A percentile compares a stretch with the other conserved stretches of the same genome.
phyloP scores from a whole-genome alignment of 331 rosid genomes.

The Rhamnella rubrinervis region DNA sequence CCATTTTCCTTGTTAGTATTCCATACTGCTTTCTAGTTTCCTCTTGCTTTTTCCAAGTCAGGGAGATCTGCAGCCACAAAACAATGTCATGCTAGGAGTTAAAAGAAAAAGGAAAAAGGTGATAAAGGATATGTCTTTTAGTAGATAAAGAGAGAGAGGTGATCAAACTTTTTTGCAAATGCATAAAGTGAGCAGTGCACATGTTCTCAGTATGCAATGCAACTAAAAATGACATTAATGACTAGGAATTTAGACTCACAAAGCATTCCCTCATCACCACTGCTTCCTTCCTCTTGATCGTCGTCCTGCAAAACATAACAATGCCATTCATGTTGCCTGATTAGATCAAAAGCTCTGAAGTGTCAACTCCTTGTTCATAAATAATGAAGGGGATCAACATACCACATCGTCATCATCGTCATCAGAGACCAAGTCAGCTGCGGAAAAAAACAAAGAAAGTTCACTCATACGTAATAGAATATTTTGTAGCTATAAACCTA shows the following conservation, averaged over 20 bases:
- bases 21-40: conserved; percentile 26
- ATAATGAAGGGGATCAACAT: conserved; percentile 15
- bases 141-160: not conserved
- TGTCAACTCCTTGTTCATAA: conserved; percentile 7
- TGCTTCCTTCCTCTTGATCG: conserved; percentile 68
- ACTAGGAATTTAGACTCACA: conserved; percentile 52
- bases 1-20: conserved; percentile 8
- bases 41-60: conserved; percentile 92
- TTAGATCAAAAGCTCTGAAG: conserved; percentile 22
- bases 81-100: not conserved
- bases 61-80: conserved; percentile 68
- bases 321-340: conserved; percentile 10
- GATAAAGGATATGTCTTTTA: too few species aligned
- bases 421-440: conserved; percentile 61
- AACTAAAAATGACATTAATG: not conserved
- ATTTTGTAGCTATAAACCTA: too few species aligned
- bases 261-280: conserved; percentile 87
- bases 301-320: conserved; percentile 44
- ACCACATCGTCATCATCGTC: conserved; percentile 54
- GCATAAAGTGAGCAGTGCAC: not conserved
- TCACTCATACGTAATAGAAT: too few species aligned
- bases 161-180: not conserved
- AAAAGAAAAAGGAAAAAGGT: not conserved
- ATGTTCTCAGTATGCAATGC: not conserved
- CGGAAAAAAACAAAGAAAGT: conserved; percentile 30